Base-by-base conservation (phyloP, 371 early-diverging fungal genomes). In the Apophysomyces elegans region DNA sequence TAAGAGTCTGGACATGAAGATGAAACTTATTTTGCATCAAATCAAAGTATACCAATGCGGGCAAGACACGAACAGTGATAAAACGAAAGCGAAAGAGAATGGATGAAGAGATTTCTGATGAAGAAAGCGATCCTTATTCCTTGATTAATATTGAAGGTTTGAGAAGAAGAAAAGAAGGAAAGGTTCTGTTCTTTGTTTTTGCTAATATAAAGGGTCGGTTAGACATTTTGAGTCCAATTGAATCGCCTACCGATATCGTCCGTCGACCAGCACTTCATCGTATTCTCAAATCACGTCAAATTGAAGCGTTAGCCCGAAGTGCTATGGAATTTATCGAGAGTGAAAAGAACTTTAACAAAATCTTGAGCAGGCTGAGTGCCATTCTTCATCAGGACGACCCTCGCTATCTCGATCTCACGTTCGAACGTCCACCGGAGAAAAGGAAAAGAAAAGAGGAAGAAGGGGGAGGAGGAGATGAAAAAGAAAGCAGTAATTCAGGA, bases 301-400 rank as follows among this genome's bases (percentile, higher is more conserved):
- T 84, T 21, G 79, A 79, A 44, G 70, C 71, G 7, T 65, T 84
- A 7, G 71, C 79, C 36, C 63, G 66, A 38, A 79, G 79, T 4
- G 74, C 80, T 9, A 82, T 84, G 85, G 78, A 80, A 66, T 81
- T 84, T 60, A 80, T 84, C 60, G 85, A 84, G 64, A 69, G 72
- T 12, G 85, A 84, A 65, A 81, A 78, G 69, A 76, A 77, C 37
- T 81, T 82, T 21, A 79, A 77, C 63, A 82, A 81, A 64, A 75
- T 80, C 9, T 37, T 84, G n/a, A 78, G 76, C 58, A 77, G 80
- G 45, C 69, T 84, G 8, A 72, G 79, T 38, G 72, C 81, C 32
- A 78, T 84, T 60, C 67, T 84, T 50, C 81, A 83, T 41, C 70
- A 75, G 35, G 85, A 84, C 43, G 83, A 84, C 58, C 85, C 85